Evolutionary conservation across 345 rosid genomes (phyloP).

Genomic region (Salix udensis): DNA sequence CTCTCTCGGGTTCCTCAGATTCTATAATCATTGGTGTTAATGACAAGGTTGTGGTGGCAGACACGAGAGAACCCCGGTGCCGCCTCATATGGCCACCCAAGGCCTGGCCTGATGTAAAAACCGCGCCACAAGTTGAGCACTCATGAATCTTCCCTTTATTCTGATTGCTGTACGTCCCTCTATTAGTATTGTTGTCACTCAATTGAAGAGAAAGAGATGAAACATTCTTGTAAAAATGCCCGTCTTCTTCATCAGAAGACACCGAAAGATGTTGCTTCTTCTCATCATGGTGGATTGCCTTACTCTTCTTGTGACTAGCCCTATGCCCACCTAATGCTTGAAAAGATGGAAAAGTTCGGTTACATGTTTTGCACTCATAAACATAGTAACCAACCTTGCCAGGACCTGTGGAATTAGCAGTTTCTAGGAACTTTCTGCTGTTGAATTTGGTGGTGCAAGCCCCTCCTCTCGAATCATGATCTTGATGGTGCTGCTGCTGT

Average conservation of each 20-base stretch:
- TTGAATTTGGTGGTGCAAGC: slow-evolving; percentile 35
- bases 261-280: background rate
- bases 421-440: slow-evolving; percentile 63
- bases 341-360: slow-evolving; percentile 77
- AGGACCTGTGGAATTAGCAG: slow-evolving; percentile 34
- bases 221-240: slow-evolving; percentile 30
- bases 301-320: slow-evolving; percentile 95
- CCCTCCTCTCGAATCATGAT: background rate
- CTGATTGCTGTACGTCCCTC: slow-evolving; percentile 22
- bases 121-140: slow-evolving; percentile 87
- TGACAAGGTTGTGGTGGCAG: slow-evolving; percentile 30
- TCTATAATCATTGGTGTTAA: slow-evolving; percentile 42
- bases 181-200: slow-evolving; percentile 22
- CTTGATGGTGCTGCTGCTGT: background rate
- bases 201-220: slow-evolving; percentile 58
- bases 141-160: slow-evolving; percentile 62
- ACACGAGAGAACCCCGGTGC: slow-evolving; percentile 51
- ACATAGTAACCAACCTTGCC: slow-evolving; percentile 74
- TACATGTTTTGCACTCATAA: slow-evolving; percentile 91
- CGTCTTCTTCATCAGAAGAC: slow-evolving; percentile 37
- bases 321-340: slow-evolving; percentile 98
- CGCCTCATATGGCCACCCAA: slow-evolving; percentile 98
- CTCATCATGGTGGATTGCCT: slow-evolving; percentile 12
- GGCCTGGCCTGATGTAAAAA: slow-evolving; percentile 92
- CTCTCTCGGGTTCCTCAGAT: slow-evolving; percentile 38